phyloP scores from a whole-genome alignment of 345 rosid species.

The Trapa bicornis region DNA sequence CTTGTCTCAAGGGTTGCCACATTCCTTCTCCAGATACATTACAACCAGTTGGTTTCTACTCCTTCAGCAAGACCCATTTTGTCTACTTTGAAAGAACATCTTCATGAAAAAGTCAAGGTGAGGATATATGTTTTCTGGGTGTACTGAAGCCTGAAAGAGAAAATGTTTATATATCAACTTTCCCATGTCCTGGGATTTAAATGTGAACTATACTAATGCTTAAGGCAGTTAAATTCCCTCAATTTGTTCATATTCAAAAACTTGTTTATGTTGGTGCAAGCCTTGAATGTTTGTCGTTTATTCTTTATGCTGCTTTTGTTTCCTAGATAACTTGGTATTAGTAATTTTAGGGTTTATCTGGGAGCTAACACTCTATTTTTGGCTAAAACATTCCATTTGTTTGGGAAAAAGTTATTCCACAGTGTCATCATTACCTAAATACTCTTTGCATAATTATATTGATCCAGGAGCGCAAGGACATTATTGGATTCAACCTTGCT shows the following conservation, averaged over 20 bases:
- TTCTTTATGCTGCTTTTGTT: not conserved
- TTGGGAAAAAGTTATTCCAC: too few relatives aligned
- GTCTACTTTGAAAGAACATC: constrained; percentile 53
- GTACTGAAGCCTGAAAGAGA: not conserved
- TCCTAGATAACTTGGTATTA: not conserved
- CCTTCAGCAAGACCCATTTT: constrained; percentile 70
- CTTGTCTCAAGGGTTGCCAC: constrained; percentile 68
- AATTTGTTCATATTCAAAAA: not conserved
- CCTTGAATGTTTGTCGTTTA: not conserved
- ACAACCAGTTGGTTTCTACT: constrained; percentile 66
- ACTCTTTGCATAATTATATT: not conserved
- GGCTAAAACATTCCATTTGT: too few relatives aligned
- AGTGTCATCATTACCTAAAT: not conserved
- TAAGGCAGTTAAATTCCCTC: not conserved
- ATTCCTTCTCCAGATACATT: constrained; percentile 59
- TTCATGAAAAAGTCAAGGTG: constrained; percentile 73
- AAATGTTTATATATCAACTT: not conserved
- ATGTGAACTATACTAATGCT: not conserved
- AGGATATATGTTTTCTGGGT: not conserved
- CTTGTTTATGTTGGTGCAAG: not conserved
- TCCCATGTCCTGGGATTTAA: too few relatives aligned
- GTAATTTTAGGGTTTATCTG: not conserved
- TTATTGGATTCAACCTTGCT: constrained; percentile 79
- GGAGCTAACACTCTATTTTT: too few relatives aligned
- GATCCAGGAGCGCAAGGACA: constrained; percentile 77